Evolutionary conservation across 768 basidiomycete genomes (phyloP).

Genomic region (Phlebiopsis flavidoalba): DNA sequence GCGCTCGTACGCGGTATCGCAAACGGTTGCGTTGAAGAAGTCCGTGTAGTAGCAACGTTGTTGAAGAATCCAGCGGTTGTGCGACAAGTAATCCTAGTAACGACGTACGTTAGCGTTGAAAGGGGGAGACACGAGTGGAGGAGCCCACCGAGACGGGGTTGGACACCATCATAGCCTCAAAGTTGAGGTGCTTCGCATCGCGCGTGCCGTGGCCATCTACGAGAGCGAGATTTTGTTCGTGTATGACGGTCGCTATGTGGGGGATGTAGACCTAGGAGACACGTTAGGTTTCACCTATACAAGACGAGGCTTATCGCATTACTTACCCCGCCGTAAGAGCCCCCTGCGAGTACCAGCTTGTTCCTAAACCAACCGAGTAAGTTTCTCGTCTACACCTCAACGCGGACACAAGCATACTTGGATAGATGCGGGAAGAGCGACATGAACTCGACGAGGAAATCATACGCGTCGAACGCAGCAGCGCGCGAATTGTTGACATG

Average conservation of each 20-base stretch:
- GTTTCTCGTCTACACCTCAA: not conserved
- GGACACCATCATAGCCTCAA: constrained; percentile 28
- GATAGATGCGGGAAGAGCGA: constrained; percentile 18
- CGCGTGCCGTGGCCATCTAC: constrained; percentile 10
- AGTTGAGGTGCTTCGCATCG: constrained; percentile 24
- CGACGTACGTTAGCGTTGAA: no score
- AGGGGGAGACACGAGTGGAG: no score
- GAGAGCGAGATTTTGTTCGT: constrained; percentile 27
- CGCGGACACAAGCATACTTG: not conserved
- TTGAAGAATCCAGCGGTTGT: constrained; percentile 27
- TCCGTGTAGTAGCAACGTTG: constrained; percentile 18
- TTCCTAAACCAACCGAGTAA: not conserved
- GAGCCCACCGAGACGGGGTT: constrained; percentile 22
- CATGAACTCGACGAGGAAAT: constrained; percentile 32
- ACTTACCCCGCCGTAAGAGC: constrained; percentile 31
- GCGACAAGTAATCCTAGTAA: constrained; percentile 23
- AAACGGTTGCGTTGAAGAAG: not conserved
- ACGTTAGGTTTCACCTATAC: no score
- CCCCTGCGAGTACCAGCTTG: constrained; percentile 24
- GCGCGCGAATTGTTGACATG: constrained; percentile 25
- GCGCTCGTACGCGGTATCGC: not conserved
- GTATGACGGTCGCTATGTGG: constrained; percentile 31
- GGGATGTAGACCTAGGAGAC: constrained; percentile 23
- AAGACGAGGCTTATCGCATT: no score
- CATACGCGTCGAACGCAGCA: constrained; percentile 29